Base-by-base conservation (phyloP, 2,329 filamentous ascomycete species). In the Cercospora citrullina region DNA sequence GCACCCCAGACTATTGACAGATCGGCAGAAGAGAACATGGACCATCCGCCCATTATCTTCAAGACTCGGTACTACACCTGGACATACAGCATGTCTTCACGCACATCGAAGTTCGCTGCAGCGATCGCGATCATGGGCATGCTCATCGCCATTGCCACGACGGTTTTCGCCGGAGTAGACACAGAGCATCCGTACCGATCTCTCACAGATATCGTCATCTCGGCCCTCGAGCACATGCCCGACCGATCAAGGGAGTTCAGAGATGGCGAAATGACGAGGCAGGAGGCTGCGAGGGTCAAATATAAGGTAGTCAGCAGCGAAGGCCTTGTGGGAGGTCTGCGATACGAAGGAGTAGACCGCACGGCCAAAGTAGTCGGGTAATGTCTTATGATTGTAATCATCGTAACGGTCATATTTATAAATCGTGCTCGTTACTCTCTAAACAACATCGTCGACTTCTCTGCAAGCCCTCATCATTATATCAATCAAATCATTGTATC, bases 81-180 rank as follows among this genome's bases (percentile, higher is more conserved):
- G 60, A 59, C 68, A 4, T 67, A 69, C 30, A 65, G 68, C 4
- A 51, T 69, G 31, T 61, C 64, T n/a, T 64, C 60, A 21, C 28
- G 68, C 4, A 69, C 61, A 9, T 26, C 60, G 2, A 64, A 39
- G 5, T 62, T 67, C 7, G 64, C 64, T 21, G 26, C 66, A 5
- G 21, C 26, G n/a, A 62, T 67, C 16, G 60, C 59, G 12, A 21
- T 42, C 2, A 33, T 60, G 57, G 57, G 57, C n/a, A 39, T 60
- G 48, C 5, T 26, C 18, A 26, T 53, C 12, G 48, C 48, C 12
- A 53, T 53, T 53, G 48, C 5, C 23, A 53, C 48, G 18, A 53
- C 48, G 3, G 5, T 28, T 0, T 53, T 53, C 48, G 48, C 48
- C 5, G 48, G 42, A 14, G 26, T 53, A 26, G 48, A 53, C 12